These are phyloP conservation scores for Rhynchosporium agropyri DNA, from an alignment of 2,329 filamentous ascomycete genomes.

Conservation along the genomic window DNA sequence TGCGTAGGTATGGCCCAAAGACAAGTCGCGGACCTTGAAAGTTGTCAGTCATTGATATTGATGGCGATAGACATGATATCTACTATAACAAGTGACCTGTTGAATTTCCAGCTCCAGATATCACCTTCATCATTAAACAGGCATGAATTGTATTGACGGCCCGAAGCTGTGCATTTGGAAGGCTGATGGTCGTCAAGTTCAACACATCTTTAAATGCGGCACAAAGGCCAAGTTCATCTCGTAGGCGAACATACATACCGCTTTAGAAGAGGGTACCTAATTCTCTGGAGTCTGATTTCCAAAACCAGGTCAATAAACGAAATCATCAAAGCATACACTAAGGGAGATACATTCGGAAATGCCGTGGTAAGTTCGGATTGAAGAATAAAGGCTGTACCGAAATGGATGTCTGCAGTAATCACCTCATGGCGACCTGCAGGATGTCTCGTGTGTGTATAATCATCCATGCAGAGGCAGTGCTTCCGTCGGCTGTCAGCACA, in stretches of 20 bases:
- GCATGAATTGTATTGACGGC: no score
- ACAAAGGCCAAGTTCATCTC: neutral
- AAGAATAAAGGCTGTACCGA: neutral
- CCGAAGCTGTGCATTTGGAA: no score
- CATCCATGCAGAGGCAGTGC: constrained; percentile 7
- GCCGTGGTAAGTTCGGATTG: neutral
- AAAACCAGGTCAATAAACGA: neutral
- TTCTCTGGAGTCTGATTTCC: neutral
- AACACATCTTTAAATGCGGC: neutral
- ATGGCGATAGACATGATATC: no score
- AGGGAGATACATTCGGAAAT: neutral
- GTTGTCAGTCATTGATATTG: no score
- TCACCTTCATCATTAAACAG: no score
- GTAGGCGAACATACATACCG: neutral
- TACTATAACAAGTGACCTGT: no score
- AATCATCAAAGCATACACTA: neutral
- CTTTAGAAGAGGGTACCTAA: neutral
- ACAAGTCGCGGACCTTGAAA: no score
- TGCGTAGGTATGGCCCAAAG: no score
- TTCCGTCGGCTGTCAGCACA: constrained; percentile 4
- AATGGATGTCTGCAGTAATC: neutral
- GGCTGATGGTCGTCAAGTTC: neutral
- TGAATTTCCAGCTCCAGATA: no score
- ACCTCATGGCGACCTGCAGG: constrained; percentile 11
- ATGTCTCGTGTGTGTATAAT: neutral